Evolutionary conservation across 2,329 filamentous ascomycete genomes (phyloP).

Genomic region (Fusarium sp.): DNA sequence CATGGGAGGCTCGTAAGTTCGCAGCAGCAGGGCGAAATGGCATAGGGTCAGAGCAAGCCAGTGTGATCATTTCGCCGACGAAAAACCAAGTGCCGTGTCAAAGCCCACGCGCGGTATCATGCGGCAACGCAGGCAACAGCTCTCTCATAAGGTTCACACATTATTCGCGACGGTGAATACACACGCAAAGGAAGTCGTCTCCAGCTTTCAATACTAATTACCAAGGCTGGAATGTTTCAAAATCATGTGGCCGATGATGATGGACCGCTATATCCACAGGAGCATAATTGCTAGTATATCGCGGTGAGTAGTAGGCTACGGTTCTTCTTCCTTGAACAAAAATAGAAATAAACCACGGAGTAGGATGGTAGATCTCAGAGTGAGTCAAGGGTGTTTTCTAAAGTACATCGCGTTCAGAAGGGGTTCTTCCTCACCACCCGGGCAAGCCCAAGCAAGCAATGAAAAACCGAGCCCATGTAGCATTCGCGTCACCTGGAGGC

Average conservation of each 20-base stretch:
- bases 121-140: too few species aligned
- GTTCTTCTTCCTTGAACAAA: constrained; percentile 84
- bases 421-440: constrained; percentile 53
- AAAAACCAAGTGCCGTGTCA: too few species aligned
- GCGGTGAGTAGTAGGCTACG: constrained; percentile 77
- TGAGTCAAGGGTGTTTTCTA: constrained; percentile 75
- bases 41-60: too few species aligned
- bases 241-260: constrained; percentile 71
- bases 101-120: too few species aligned
- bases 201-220: too few species aligned
- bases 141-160: too few species aligned
- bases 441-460: constrained; percentile 54
- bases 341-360: constrained; percentile 85
- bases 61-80: too few species aligned
- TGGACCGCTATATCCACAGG: constrained; percentile 78
- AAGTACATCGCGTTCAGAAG: not conserved
- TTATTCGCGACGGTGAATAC: too few species aligned
- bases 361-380: constrained; percentile 80
- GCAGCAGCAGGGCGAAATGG: too few species aligned
- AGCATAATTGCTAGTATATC: constrained; percentile 63
- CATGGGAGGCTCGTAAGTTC: too few species aligned
- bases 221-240: too few species aligned
- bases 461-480: constrained; percentile 52
- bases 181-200: too few species aligned
- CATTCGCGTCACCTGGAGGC: constrained; percentile 59